A percentile compares a stretch with the other conserved stretches of the same genome.
phyloP scores from a whole-genome alignment of 495 filamentous ascomycete species.

The Xylaria curta region DNA sequence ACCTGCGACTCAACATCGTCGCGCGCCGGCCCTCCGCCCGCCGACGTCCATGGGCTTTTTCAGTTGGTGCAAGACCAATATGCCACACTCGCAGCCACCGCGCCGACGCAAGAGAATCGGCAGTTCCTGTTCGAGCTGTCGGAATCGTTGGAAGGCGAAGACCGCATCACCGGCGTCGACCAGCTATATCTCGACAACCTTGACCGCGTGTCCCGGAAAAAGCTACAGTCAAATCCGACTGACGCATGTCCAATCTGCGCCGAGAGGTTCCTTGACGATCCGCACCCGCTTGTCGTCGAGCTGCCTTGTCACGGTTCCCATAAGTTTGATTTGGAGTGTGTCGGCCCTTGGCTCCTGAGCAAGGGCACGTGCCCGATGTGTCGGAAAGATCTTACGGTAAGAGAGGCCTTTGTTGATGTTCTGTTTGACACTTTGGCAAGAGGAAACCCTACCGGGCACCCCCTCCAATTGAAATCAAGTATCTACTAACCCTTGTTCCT shows the following conservation, averaged over 20 bases:
- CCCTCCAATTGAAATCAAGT: neutral
- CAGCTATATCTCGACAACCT: conserved; percentile 82
- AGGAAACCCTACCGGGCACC: neutral
- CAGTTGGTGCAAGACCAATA: conserved; percentile 59
- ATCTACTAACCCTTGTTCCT: neutral
- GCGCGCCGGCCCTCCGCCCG: conserved; percentile 73
- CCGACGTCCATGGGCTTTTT: conserved; percentile 70
- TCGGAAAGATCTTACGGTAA: conserved; percentile 69
- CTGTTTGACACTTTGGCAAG: neutral
- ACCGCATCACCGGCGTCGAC: conserved; percentile 73
- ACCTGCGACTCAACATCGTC: conserved; percentile 45
- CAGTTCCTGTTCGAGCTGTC: conserved; percentile 48
- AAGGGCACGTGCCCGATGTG: conserved; percentile 92
- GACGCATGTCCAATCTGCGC: conserved; percentile 88
- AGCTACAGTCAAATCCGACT: conserved; percentile 58
- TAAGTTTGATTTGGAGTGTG: conserved; percentile 92
- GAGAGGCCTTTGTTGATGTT: neutral
- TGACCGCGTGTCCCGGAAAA: conserved; percentile 77
- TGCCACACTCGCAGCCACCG: conserved; percentile 45
- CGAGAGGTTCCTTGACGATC: conserved; percentile 80
- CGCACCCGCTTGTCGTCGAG: conserved; percentile 81
- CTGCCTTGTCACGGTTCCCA: conserved; percentile 85
- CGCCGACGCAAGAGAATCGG: conserved; percentile 68
- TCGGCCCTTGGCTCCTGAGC: conserved; percentile 88
- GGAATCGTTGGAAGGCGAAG: conserved; percentile 60